Percentiles rank a stretch among this genome's conserved stretches.
phyloP scores from a whole-genome alignment of 208 protist species.

The Trypanosoma lewisi region DNA sequence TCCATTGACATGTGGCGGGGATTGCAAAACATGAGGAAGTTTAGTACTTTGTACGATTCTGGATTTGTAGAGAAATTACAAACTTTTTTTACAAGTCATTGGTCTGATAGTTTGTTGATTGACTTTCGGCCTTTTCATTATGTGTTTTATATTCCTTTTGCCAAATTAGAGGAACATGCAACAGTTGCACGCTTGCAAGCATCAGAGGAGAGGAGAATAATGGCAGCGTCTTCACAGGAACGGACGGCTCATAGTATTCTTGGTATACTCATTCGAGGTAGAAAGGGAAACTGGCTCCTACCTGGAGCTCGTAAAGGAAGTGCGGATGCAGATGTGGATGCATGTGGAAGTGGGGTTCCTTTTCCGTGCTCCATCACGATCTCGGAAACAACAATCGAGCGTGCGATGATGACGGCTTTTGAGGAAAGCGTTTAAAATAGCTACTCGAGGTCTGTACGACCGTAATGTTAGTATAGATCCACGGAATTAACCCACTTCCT shows the following conservation, averaged over 20 bases:
- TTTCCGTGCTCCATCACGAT: slow-evolving; percentile 14
- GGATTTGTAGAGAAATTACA: not conserved
- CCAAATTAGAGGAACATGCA: not conserved
- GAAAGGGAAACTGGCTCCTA: not conserved
- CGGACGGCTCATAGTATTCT: not conserved
- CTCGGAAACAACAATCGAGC: slow-evolving; percentile 18
- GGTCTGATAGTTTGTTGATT: slow-evolving; percentile 8
- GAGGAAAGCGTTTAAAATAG: slow-evolving; percentile 4
- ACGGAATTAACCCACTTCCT: not conserved
- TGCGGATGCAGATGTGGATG: not conserved
- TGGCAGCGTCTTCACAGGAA: not conserved
- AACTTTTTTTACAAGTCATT: slow-evolving; percentile 15
- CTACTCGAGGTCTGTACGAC: slow-evolving; percentile 12
- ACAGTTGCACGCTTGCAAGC: not conserved
- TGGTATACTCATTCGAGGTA: slow-evolving; percentile 10
- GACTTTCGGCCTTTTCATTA: slow-evolving; percentile 19
- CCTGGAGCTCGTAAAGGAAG: not conserved
- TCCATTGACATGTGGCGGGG: slow-evolving; percentile 15
- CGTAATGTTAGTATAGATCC: slow-evolving; percentile 10
- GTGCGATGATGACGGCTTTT: not conserved
- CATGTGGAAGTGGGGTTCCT: not conserved
- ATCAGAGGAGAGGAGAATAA: not conserved
- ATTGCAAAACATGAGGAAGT: not conserved
- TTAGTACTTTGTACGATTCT: not conserved
- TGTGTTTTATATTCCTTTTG: slow-evolving; percentile 15